Evolutionary conservation across 306 rosid genomes (phyloP).

Genomic region (Prunus padus): DNA sequence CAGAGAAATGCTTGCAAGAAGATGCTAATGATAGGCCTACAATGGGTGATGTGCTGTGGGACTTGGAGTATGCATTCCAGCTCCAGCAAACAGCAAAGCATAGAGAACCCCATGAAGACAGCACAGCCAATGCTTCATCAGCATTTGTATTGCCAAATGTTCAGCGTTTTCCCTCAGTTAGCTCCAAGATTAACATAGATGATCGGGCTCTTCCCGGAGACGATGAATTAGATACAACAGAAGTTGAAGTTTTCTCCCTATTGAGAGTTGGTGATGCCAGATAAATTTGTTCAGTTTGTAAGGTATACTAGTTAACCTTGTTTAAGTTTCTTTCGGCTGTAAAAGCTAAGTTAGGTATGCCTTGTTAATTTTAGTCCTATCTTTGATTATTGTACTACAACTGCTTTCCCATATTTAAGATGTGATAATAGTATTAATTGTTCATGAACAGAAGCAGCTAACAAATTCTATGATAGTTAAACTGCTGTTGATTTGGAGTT

Average conservation of each 20-base stretch:
- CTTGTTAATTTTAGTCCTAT: background rate
- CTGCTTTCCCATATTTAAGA: background rate
- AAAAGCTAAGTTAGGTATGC: background rate
- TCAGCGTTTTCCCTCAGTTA: slow-evolving; percentile 26
- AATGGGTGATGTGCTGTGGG: slow-evolving; percentile 60
- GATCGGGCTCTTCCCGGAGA: background rate
- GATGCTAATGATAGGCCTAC: slow-evolving; percentile 42
- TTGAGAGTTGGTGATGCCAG: slow-evolving; percentile 28
- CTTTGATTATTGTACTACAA: background rate
- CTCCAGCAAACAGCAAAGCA: slow-evolving; percentile 41
- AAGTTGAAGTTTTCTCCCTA: slow-evolving; percentile 33
- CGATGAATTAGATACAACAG: slow-evolving; percentile 1
- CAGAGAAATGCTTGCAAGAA: slow-evolving; percentile 44
- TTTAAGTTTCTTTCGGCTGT: background rate
- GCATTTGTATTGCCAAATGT: slow-evolving; percentile 18
- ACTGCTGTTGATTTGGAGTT: background rate
- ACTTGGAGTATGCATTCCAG: slow-evolving; percentile 51
- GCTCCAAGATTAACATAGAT: slow-evolving; percentile 16
- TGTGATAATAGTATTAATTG: too few relatives aligned
- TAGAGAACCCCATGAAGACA: slow-evolving; percentile 45
- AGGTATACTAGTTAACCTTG: background rate
- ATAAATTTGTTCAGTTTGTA: background rate
- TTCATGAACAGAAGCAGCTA: background rate
- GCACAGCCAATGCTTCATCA: slow-evolving; percentile 30
- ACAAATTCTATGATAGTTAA: background rate